Evolutionary conservation across 2,329 filamentous ascomycete genomes (phyloP).

Genomic region (Ophiostoma ulmi): DNA sequence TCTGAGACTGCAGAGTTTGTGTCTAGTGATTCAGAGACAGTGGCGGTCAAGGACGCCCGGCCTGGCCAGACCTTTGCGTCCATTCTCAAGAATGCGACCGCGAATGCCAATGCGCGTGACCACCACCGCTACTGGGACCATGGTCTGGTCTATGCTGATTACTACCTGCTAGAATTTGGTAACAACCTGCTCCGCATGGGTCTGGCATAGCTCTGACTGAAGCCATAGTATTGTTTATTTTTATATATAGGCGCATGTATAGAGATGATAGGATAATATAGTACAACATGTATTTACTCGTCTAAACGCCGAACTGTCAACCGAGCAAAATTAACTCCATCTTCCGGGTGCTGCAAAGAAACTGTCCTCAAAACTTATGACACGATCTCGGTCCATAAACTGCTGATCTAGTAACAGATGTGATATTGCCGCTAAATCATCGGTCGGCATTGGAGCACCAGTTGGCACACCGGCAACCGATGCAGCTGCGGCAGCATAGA

Average conservation of each 20-base stretch:
- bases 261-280: slow-evolving; percentile 2
- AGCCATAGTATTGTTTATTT: background rate
- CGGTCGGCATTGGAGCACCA: slow-evolving; percentile 10
- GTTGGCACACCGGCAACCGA: slow-evolving; percentile 12
- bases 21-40: background rate
- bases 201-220: background rate
- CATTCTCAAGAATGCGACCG: slow-evolving; percentile 33
- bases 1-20: slow-evolving; percentile 27
- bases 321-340: slow-evolving; percentile 2
- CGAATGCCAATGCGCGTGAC: slow-evolving; percentile 32
- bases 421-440: slow-evolving; percentile 32
- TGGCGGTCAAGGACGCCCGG: slow-evolving; percentile 22
- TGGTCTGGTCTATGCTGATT: slow-evolving; percentile 33
- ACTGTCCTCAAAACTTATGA: slow-evolving; percentile 29
- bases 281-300: background rate
- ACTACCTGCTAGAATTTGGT: slow-evolving; percentile 15
- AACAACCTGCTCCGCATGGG: slow-evolving; percentile 16
- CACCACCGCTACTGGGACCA: slow-evolving; percentile 31
- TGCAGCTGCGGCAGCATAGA: slow-evolving; percentile 11
- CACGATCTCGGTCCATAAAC: slow-evolving; percentile 30
- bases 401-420: slow-evolving; percentile 29
- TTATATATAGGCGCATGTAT: background rate
- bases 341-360: slow-evolving; percentile 19
- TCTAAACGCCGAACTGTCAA: background rate
- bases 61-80: slow-evolving; percentile 29